Conservation (phyloP, 371 early-diverging fungal genomes). For the Sporodiniella umbellata region DNA sequence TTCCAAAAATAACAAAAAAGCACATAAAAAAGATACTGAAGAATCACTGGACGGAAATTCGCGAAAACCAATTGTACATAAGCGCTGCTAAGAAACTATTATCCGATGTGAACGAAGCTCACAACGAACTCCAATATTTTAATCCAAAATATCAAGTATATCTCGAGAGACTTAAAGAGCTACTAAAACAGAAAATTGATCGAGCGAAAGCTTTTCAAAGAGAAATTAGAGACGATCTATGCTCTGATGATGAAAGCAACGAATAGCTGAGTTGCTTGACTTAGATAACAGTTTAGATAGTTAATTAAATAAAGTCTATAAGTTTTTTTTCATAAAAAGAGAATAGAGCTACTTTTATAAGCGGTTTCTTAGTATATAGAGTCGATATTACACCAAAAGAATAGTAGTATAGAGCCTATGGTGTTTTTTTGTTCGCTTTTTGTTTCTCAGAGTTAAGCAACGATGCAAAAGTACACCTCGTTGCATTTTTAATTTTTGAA, state of each 20-base stretch:
- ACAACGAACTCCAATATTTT: background rate
- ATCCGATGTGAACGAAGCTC: background rate
- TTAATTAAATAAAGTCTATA: no score
- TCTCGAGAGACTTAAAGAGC: background rate
- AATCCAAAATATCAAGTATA: background rate
- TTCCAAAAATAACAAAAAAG: background rate
- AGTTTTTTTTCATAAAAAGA: no score
- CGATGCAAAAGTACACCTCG: no score
- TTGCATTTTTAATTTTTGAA: no score
- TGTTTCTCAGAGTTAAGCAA: no score
- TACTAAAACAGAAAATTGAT: background rate
- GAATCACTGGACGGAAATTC: background rate
- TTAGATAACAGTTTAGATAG: no score
- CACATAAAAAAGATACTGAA: background rate
- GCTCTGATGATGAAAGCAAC: conserved; percentile 2
- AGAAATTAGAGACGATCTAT: background rate
- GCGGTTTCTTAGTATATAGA: no score
- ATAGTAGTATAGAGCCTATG: no score
- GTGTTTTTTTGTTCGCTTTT: no score
- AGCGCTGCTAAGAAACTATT: background rate
- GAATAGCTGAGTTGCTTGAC: no score
- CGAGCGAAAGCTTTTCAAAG: background rate
- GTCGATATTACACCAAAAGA: no score
- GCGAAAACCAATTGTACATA: background rate
- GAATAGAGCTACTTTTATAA: no score